Percentiles rank a stretch among this genome's conserved stretches.
These are phyloP conservation scores for Cyclotella cryptica DNA, from an alignment of 108 stramenopile species.

Conservation along the genomic window DNA sequence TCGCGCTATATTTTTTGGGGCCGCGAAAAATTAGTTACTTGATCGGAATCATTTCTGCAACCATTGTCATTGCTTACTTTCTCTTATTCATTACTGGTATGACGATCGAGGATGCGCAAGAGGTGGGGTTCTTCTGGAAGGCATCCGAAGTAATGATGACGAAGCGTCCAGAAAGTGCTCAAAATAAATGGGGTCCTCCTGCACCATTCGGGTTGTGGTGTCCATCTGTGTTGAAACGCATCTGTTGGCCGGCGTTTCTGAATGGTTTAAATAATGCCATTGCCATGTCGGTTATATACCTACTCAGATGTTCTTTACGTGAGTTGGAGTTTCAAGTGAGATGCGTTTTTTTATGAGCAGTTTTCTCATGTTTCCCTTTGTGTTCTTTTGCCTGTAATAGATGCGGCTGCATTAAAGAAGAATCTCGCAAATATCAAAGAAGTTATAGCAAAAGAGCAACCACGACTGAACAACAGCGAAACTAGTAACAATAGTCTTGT, in stretches of 20 bases:
- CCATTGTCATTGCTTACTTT: slow-evolving; percentile 54
- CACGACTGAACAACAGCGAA: slow-evolving; percentile 4
- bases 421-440: slow-evolving; percentile 55
- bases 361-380: slow-evolving; percentile 22
- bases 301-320: slow-evolving; percentile 74
- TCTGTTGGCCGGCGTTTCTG: slow-evolving; percentile 69
- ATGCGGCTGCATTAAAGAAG: slow-evolving; percentile 63
- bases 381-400: background rate
- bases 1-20: slow-evolving; percentile 59
- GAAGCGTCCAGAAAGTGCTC: slow-evolving; percentile 3
- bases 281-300: slow-evolving; percentile 76
- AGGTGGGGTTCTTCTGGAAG: slow-evolving; percentile 67
- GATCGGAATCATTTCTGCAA: slow-evolving; percentile 48
- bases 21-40: slow-evolving; percentile 66
- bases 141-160: slow-evolving; percentile 60
- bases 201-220: slow-evolving; percentile 53
- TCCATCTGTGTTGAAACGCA: slow-evolving; percentile 35
- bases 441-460: slow-evolving; percentile 15
- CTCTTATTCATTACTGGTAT: slow-evolving; percentile 52
- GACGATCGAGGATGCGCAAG: slow-evolving; percentile 60
- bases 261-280: slow-evolving; percentile 57
- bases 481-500: background rate
- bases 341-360: background rate
- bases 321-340: background rate
- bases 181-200: slow-evolving; percentile 56